Evolutionary conservation across 352 stramenopile genomes (phyloP), one percentile per base, ranked within the genome.

Genomic region (Phytophthora pisi): DNA sequence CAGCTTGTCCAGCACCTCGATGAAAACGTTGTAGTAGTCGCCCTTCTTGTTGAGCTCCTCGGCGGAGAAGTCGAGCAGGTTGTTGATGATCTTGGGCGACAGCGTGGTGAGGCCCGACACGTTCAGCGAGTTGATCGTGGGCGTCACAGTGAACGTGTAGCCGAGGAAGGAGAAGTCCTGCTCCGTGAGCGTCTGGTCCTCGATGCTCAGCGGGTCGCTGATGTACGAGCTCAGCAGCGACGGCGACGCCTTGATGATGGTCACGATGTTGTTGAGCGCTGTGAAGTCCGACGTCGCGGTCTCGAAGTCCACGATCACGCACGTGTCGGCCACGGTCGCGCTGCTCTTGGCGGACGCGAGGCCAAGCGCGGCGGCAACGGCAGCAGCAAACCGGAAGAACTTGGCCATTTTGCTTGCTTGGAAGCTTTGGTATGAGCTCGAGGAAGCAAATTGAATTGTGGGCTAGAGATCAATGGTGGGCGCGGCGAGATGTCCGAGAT

Each of bases 31-130:
- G 77, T 88, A 88, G 34, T 79, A 61, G 61, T 82, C 70, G 57
- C 75, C 77, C 79, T 88, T 90, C 75, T 88, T 87, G 79, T 90
- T 90, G 54, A 88, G 47, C 53, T 79, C 62, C 15, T 75, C 66
- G 15, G 75, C 76, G 24, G 72, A 84, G 63, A 89, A 86, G 52
- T 74, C 53, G 11, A 86, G 61, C 49, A 89, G 70, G 43, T 60
- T 60, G 68, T 86, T 81, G 51, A 74, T 76, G 11, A 90, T 64
- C 57, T 80, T 75, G n/a, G 77, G 77, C 23, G 68, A 47, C 53
- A 90, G 57, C 20, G 58, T 83, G 28, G 67, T 78, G 53, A 90
- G 64, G 28, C 81, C 79, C 24, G 57, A 70, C 16, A 85, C 64
- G 30, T 76, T 83, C 46, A 90, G 52, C 47, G 62, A 64, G 49